Evolutionary conservation across 2,329 filamentous ascomycete genomes (phyloP), one percentile per base, ranked within the genome.

Genomic region (Colletotrichum nymphaeae): DNA sequence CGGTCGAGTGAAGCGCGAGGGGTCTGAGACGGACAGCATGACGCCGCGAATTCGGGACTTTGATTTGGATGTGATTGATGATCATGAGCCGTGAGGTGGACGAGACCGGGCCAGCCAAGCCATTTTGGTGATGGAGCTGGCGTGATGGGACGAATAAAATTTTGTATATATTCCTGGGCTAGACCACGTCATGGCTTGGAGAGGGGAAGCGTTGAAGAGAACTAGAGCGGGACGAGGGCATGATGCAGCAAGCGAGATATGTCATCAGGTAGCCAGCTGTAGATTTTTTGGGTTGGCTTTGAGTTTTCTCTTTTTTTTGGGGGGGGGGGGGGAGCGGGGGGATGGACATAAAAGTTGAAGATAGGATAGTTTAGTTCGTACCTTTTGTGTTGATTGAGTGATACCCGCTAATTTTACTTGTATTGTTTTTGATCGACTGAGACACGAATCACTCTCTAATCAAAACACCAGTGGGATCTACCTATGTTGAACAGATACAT

Each of bases 31-130:
- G 22, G 78, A 76, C 16, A 75, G 74, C 35, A 70, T 78, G 75
- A 76, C 76, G 55, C 80, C 80, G 58, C 73, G 80, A 57, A 83
- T 84, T 53, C 76, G 78, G 67, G 82, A 84, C 74, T 84, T 84
- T 79, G 82, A 84, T 73, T 73, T 83, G 76, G 78, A 80, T 71
- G 78, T 81, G 53, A 78, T 81, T 72, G 79, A 82, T 55, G 78
- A 79, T 69, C 75, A 78, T 19, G 78, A 75, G 66, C 77, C 78
- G 42, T 81, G 59, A 74, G 49, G 42, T 19, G 55, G 16, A 59
- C n/a, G 26, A 35, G 16, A 30, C 4, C n/a, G 11, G 35, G 32
- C 32, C 19, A 28, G 28, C 11, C 30, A 26, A 26, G 32, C 49
- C 22, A 28, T 28, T 4, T n/a, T n/a, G 19, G 22, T 5, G 35